Base-by-base conservation (phyloP, 768 basidiomycete species). In the Trametes meyenii region DNA sequence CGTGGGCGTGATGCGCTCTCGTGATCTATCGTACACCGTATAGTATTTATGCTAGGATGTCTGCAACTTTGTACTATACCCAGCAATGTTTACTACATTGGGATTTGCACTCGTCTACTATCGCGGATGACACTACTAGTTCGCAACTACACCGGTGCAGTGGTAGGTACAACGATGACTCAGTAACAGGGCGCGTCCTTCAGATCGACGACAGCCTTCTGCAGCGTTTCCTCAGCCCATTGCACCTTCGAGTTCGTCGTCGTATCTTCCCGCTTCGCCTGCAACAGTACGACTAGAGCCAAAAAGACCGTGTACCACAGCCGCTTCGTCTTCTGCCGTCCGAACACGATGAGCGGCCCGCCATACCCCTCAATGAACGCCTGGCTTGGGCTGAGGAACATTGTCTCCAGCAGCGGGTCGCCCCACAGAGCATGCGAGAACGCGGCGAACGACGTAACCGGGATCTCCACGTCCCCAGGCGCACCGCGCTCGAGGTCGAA, bases 301-400 rank as follows among this genome's bases (percentile, higher is more conserved):
- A 88, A 68, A 70, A 87, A 90, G 6, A 90, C 67, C 35, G 84
- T 85, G 70, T 91, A 92, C 90, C 90, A 92, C 50, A 86, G 66
- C 61, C 89, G 75, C 72, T 92, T 92, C 50, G 89, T 92, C 70
- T 78, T 82, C 73, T 92, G 90, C 50, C 89, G 79, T 13, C 80
- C 74, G 61, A 91, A 86, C 23, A 83, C 69, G 2, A 88, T 76
- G 45, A 85, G 69, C 3, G 74, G 75, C 1, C 74, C 78, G 0
- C 84, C 85, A 67, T 92, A 92, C 0, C 86, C 89, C 71, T 89
- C 85, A 50, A 79, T 71, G 19, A 90, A 71, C 4, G 84, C 86
- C 29, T 64, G 63, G 43, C 75, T 80, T 17, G 83, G 82, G 13
- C 76, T 77, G 49, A 84, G 67, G 76, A 91, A 88, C 66, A 86